Conservation (phyloP, 2,329 filamentous ascomycete genomes). For the Chaetomiaceae sp. region DNA sequence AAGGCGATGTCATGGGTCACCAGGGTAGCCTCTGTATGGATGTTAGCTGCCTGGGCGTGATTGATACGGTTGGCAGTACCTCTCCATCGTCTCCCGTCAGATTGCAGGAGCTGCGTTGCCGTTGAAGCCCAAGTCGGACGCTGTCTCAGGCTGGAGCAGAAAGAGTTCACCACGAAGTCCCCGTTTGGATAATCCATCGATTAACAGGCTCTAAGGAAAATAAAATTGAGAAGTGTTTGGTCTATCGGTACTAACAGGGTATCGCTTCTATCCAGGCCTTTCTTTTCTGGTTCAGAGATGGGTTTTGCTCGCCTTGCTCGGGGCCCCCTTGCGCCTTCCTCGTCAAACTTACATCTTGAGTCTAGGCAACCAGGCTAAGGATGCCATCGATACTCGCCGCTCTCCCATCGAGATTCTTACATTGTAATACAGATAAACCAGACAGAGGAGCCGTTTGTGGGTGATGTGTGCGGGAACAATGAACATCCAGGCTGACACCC, state of each 20-base stretch:
- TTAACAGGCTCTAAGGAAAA: neutral
- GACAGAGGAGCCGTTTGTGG: too few species aligned
- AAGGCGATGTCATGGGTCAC: conserved; percentile 45
- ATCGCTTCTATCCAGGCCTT: conserved; percentile 10
- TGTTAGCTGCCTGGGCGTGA: neutral
- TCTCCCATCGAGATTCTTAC: neutral
- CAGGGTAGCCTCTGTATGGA: conserved; percentile 38
- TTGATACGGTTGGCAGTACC: conserved; percentile 1
- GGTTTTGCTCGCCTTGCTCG: neutral
- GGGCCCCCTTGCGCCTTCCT: conserved; percentile 9
- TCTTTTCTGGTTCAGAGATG: conserved; percentile 1
- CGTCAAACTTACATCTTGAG: neutral
- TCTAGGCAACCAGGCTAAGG: too few species aligned
- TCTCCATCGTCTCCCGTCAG: conserved; percentile 25
- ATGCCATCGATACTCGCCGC: neutral
- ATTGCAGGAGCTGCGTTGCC: conserved; percentile 28
- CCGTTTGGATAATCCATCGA: conserved; percentile 2
- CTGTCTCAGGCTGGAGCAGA: conserved; percentile 38
- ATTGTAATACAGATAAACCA: neutral
- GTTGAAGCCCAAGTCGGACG: conserved; percentile 35
- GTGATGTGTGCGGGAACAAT: too few species aligned
- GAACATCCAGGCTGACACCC: too few species aligned
- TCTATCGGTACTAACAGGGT: conserved; percentile 9
- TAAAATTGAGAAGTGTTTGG: neutral
- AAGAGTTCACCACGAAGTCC: conserved; percentile 26